These are phyloP conservation scores for Zymoseptoria tritici DNA, from an alignment of 2,329 filamentous ascomycete species.

Conservation along the genomic window DNA sequence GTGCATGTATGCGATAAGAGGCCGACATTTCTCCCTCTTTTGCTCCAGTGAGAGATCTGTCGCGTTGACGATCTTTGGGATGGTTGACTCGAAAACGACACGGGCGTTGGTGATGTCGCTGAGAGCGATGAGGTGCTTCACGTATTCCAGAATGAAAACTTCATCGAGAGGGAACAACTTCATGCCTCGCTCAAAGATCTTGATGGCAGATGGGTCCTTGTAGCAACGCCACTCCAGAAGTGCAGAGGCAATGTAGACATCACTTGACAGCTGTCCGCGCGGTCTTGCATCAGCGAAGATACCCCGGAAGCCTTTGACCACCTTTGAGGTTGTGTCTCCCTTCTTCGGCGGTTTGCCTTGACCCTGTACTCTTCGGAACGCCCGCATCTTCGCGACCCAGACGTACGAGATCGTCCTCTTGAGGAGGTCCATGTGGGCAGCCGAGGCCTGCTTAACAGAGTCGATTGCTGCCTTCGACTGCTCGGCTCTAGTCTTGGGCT, in stretches of 20 bases:
- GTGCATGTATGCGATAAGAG: slow-evolving; percentile 86
- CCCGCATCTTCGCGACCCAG: slow-evolving; percentile 90
- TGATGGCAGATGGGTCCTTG: slow-evolving; percentile 83
- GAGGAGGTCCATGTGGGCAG: slow-evolving; percentile 65
- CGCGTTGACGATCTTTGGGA: slow-evolving; percentile 60
- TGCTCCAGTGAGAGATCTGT: slow-evolving; percentile 53
- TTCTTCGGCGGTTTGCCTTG: slow-evolving; percentile 53
- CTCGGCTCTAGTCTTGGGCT: slow-evolving; percentile 44
- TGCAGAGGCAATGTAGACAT: slow-evolving; percentile 90
- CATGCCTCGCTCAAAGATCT: slow-evolving; percentile 91
- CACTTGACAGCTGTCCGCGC: slow-evolving; percentile 80
- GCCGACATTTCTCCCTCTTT: slow-evolving; percentile 58
- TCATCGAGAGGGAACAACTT: slow-evolving; percentile 93
- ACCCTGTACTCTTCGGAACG: slow-evolving; percentile 90
- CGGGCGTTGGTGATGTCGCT: slow-evolving; percentile 88
- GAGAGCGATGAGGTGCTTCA: slow-evolving; percentile 87
- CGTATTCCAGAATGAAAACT: slow-evolving; percentile 85
- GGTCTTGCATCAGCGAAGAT: slow-evolving; percentile 85
- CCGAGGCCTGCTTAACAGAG: slow-evolving; percentile 57
- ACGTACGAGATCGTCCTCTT: slow-evolving; percentile 83
- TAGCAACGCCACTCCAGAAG: slow-evolving; percentile 94
- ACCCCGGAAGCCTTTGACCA: slow-evolving; percentile 61
- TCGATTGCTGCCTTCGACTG: slow-evolving; percentile 50
- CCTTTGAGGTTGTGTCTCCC: slow-evolving; percentile 7
- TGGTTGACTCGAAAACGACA: slow-evolving; percentile 91